Percentiles rank a stretch among this genome's conserved stretches.
phyloP scores from a whole-genome alignment of 352 stramenopile genomes.

The Pythium brachiatum region DNA sequence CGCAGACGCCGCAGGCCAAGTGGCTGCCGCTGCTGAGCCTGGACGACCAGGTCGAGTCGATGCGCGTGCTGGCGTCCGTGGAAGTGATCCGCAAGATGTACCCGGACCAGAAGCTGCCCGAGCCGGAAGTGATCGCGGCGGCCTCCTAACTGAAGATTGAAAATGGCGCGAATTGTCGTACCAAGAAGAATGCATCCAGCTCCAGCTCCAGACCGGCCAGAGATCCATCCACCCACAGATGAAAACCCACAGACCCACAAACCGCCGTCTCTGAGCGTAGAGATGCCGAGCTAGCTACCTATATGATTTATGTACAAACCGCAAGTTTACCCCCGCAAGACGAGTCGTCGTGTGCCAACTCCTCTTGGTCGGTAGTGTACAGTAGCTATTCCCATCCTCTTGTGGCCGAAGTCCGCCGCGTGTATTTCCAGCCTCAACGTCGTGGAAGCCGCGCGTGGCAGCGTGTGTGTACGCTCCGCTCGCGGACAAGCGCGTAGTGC shows the following conservation, averaged over 20 bases:
- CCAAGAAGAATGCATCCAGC: neutral
- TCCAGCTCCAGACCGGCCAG: neutral
- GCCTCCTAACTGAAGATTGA: neutral
- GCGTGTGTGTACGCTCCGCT: too few species aligned
- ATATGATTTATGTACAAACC: conserved; percentile 4
- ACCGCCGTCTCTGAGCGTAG: neutral
- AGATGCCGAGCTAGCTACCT: neutral
- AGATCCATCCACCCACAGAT: neutral
- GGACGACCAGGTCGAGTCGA: conserved; percentile 34
- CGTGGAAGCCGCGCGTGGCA: too few species aligned
- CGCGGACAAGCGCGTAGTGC: too few species aligned
- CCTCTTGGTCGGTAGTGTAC: too few species aligned
- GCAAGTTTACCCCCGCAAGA: neutral
- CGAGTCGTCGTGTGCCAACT: too few species aligned
- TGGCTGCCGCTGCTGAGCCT: conserved; percentile 57
- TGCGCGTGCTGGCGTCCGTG: conserved; percentile 50
- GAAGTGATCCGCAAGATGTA: conserved; percentile 60
- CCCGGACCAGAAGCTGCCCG: conserved; percentile 52
- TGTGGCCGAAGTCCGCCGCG: too few species aligned
- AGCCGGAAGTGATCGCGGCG: conserved; percentile 25
- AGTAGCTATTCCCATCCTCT: neutral
- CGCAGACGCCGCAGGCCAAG: conserved; percentile 34
- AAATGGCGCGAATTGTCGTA: neutral
- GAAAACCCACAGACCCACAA: neutral
- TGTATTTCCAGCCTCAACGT: neutral